Percentiles rank a stretch among this genome's conserved stretches.
These are phyloP conservation scores for Lathyrus aphaca DNA, from an alignment of 306 rosid genomes.

Conservation along the genomic window DNA sequence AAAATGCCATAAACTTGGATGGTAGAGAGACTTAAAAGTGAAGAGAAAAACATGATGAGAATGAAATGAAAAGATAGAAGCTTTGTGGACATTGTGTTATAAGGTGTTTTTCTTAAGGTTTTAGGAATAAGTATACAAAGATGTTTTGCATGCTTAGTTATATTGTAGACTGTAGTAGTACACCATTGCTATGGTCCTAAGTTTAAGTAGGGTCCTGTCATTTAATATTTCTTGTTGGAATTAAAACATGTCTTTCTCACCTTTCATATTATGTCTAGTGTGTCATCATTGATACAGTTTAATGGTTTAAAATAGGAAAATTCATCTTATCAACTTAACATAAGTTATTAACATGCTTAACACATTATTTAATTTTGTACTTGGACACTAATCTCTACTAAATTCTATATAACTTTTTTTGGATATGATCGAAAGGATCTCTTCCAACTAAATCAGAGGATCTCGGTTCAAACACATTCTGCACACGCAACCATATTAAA, in stretches of 20 bases:
- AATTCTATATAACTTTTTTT: too few species aligned
- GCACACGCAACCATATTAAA: too few species aligned
- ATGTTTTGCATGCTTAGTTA: slow-evolving; percentile 15
- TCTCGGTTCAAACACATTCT: too few species aligned
- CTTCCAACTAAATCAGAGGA: too few species aligned
- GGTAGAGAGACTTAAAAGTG: slow-evolving; percentile 18
- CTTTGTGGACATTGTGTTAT: slow-evolving; percentile 31
- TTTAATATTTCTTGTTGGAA: neutral
- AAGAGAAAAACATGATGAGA: slow-evolving; percentile 12
- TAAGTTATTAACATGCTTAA: too few species aligned
- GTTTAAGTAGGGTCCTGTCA: slow-evolving; percentile 17
- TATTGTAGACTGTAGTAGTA: slow-evolving; percentile 3
- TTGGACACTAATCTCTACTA: too few species aligned
- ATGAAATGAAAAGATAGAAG: slow-evolving; percentile 2
- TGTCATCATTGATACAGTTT: too few species aligned
- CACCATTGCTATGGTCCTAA: neutral
- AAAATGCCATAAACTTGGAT: neutral
- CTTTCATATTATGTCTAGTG: neutral
- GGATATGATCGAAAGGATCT: too few species aligned
- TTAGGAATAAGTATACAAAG: neutral
- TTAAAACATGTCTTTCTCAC: neutral
- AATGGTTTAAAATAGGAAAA: too few species aligned
- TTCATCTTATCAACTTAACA: too few species aligned
- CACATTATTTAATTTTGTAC: too few species aligned
- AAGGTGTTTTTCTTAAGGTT: neutral